A percentile compares a stretch with the other conserved stretches of the same genome.
These are phyloP conservation scores for Curvularia sp. DNA, from an alignment of 2,329 filamentous ascomycete species.

Conservation along the genomic window DNA sequence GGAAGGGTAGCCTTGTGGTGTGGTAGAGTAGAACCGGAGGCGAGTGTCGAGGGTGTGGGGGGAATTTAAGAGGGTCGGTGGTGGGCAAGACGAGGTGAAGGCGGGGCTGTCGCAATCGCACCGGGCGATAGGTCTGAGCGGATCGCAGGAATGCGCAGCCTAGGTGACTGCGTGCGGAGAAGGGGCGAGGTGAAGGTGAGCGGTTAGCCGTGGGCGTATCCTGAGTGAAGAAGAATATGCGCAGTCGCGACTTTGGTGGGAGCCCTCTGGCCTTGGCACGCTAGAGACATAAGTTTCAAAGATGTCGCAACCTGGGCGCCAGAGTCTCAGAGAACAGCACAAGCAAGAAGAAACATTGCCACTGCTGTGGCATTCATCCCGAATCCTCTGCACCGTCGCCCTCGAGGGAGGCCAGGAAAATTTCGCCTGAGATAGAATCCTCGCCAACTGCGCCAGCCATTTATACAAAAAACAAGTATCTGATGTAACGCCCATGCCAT, in stretches of 20 bases:
- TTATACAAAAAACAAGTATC: slow-evolving; percentile 82
- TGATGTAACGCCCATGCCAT: slow-evolving; percentile 99
- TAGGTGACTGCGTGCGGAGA: slow-evolving; percentile 18
- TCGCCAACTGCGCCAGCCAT: slow-evolving; percentile 68
- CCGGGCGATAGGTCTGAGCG: slow-evolving; percentile 40
- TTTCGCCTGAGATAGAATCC: slow-evolving; percentile 32
- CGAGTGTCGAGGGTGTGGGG: slow-evolving; percentile 21
- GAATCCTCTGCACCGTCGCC: slow-evolving; percentile 32
- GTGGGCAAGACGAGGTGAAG: slow-evolving; percentile 24
- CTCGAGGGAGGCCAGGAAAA: slow-evolving; percentile 7
- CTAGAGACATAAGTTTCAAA: slow-evolving; percentile 27
- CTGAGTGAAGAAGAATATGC: slow-evolving; percentile 33
- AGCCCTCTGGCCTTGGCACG: slow-evolving; percentile 22
- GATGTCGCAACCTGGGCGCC: slow-evolving; percentile 5
- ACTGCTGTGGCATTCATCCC: not conserved
- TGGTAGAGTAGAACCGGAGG: not conserved
- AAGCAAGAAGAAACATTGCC: not conserved
- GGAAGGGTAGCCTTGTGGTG: slow-evolving; percentile 1
- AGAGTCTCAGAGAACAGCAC: slow-evolving; percentile 24
- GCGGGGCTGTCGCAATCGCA: slow-evolving; percentile 40
- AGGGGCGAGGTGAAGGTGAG: slow-evolving; percentile 20
- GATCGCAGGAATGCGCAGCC: slow-evolving; percentile 32
- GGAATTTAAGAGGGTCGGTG: slow-evolving; percentile 25
- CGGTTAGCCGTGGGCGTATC: slow-evolving; percentile 29
- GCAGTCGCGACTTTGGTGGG: slow-evolving; percentile 26